Base-by-base conservation (phyloP, 352 stramenopile genomes). In the Albugo candida region DNA sequence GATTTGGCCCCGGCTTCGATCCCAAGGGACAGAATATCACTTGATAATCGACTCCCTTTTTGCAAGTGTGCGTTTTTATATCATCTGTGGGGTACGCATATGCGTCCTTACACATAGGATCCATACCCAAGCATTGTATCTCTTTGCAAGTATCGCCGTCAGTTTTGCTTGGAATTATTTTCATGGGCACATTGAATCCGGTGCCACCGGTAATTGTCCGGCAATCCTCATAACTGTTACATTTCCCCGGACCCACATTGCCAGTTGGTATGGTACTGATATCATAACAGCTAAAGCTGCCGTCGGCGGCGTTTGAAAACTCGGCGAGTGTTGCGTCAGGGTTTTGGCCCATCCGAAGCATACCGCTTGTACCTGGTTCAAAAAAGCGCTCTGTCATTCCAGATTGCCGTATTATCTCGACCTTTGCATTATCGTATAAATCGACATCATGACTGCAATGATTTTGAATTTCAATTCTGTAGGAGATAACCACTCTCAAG, bases 231-330 rank as follows among this genome's bases (percentile, higher is more conserved):
- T 82, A 55, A 14, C 54, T 73, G n/a, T 17, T 14, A 49, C 73
- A 85, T 16, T 50, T 38, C 0, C 51, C 58, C 38, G 70, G 69
- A 5, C 66, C 74, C 41, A 62, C 70, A 48, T 70, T 57, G 2
- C 70, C 62, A 5, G 71, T 82, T 4, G 73, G 73, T 59, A 85
- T 82, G 51, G 80, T 85, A 38, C 65, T 81, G 58, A 85, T 83
- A 45, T 83, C 73, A 55, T 66, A 85, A 70, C 73, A 85, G 13
- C 61, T 56, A 34, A 52, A 58, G 27, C 60, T n/a, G n/a, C n/a
- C n/a, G n/a, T n/a, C 62, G 37, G 59, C 61, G 41, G 76, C 66
- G 2, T 56, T 62, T 14, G 72, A 83, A 45, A 85, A 85, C 53
- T 84, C 72, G 27, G 70, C 36, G 14, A 41, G 16, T 14, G 36